A percentile compares a stretch with the other conserved stretches of the same genome.
These are phyloP conservation scores for Cyberlindnera veronae DNA, from an alignment of 805 yeast genomes.

Conservation along the genomic window DNA sequence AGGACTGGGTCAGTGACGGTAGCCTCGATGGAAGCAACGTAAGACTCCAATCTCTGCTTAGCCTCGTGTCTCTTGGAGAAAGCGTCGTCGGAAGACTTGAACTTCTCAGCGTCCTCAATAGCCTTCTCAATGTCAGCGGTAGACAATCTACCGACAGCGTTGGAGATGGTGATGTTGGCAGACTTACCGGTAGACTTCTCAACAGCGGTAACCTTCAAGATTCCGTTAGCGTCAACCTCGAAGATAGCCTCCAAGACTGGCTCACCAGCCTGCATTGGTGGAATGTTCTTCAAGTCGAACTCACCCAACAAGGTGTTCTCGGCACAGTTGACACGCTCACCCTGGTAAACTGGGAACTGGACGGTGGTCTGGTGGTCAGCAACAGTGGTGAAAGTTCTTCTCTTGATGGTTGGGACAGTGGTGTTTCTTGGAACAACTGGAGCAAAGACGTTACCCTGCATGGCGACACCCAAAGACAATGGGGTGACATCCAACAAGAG, in stretches of 20 bases:
- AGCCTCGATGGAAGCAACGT: slow-evolving; percentile 93
- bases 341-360: slow-evolving; percentile 98
- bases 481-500: slow-evolving; percentile 97
- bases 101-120: slow-evolving; percentile 98
- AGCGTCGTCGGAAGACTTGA: slow-evolving; percentile 98
- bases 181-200: slow-evolving; percentile 99
- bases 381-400: slow-evolving; percentile 98
- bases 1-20: slow-evolving; percentile 98
- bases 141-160: slow-evolving; percentile 98
- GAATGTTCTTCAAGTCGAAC: slow-evolving; percentile 96
- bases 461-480: slow-evolving; percentile 98
- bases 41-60: slow-evolving; percentile 98
- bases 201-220: slow-evolving; percentile 97
- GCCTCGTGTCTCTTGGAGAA: slow-evolving; percentile 99
- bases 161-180: slow-evolving; percentile 97
- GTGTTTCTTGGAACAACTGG: slow-evolving; percentile 99
- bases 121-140: slow-evolving; percentile 96
- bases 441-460: slow-evolving; percentile 99
- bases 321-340: slow-evolving; percentile 98
- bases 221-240: slow-evolving; percentile 99
- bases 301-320: slow-evolving; percentile 98
- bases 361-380: slow-evolving; percentile 99
- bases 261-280: slow-evolving; percentile 98
- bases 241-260: slow-evolving; percentile 99
- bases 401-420: slow-evolving; percentile 98